Percentiles rank a stretch among this genome's conserved stretches.
Conservation (phyloP, 1,284 basidiomycete genomes). For the Rhodotorula sp. region DNA sequence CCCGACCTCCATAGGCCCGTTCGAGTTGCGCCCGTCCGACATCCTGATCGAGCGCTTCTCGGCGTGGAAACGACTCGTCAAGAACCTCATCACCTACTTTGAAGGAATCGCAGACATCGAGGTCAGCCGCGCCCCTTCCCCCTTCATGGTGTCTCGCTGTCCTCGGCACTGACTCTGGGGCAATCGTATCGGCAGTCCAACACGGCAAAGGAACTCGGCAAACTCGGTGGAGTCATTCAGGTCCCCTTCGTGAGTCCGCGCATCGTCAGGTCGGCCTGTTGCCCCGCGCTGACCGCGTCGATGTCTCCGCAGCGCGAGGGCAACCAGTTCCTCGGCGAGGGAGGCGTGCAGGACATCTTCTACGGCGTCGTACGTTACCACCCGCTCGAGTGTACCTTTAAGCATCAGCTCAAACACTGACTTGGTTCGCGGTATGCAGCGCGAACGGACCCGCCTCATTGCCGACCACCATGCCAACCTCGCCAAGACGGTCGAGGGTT, state of each 20-base stretch:
- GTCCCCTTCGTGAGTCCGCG: constrained; percentile 68
- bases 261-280: neutral
- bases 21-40: constrained; percentile 91
- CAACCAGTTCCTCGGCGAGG: constrained; percentile 83
- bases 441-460: constrained; percentile 86
- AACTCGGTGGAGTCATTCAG: constrained; percentile 95
- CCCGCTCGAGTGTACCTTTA: no score
- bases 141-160: no score
- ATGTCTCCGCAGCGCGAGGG: constrained; percentile 20
- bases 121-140: constrained; percentile 26
- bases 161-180: neutral
- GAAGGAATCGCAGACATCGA: constrained; percentile 86
- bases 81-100: constrained; percentile 71
- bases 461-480: constrained; percentile 97
- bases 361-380: constrained; percentile 62
- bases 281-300: neutral
- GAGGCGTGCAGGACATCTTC: constrained; percentile 87
- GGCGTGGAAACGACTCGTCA: constrained; percentile 93
- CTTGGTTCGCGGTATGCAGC: constrained; percentile 27
- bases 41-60: constrained; percentile 93
- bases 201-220: constrained; percentile 88
- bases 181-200: constrained; percentile 59
- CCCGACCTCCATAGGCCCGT: constrained; percentile 42
- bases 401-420: neutral
- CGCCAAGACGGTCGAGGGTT: constrained; percentile 92